These are phyloP conservation scores for Alternaria viburni DNA, from an alignment of 2,329 filamentous ascomycete genomes.

Conservation along the genomic window DNA sequence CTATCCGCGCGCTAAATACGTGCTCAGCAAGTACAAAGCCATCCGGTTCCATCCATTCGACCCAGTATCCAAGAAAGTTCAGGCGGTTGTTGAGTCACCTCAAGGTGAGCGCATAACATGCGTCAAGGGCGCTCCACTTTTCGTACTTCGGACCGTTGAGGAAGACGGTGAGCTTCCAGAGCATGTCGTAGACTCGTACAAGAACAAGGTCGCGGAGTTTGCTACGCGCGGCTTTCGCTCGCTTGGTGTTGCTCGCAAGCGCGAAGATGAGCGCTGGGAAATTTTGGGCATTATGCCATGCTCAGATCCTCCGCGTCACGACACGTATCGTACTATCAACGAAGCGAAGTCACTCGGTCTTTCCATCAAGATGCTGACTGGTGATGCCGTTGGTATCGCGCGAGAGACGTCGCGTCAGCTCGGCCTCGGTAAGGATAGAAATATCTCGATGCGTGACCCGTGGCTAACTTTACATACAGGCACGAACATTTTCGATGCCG, in stretches of 20 bases:
- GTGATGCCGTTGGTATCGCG: conserved; percentile 91
- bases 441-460: background rate
- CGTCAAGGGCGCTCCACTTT: conserved; percentile 89
- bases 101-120: conserved; percentile 84
- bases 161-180: conserved; percentile 81
- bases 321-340: conserved; percentile 87
- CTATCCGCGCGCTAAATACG: conserved; percentile 82
- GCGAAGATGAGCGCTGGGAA: conserved; percentile 81
- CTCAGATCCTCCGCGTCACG: conserved; percentile 87
- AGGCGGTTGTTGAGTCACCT: conserved; percentile 80
- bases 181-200: conserved; percentile 80
- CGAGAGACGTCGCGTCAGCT: conserved; percentile 91
- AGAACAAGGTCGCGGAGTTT: conserved; percentile 91
- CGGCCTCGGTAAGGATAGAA: conserved; percentile 64
- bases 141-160: conserved; percentile 86
- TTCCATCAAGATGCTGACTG: conserved; percentile 95
- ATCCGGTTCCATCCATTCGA: conserved; percentile 88
- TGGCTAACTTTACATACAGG: conserved; percentile 41
- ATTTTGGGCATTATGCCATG: conserved; percentile 96
- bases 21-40: conserved; percentile 83
- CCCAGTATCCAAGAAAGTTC: conserved; percentile 92
- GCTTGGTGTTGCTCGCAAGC: conserved; percentile 90
- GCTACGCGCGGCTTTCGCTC: conserved; percentile 93
- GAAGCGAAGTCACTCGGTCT: conserved; percentile 88
- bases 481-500: conserved; percentile 92